phyloP scores from a whole-genome alignment of 805 yeast species.

The Metschnikowia cerradonensis region DNA sequence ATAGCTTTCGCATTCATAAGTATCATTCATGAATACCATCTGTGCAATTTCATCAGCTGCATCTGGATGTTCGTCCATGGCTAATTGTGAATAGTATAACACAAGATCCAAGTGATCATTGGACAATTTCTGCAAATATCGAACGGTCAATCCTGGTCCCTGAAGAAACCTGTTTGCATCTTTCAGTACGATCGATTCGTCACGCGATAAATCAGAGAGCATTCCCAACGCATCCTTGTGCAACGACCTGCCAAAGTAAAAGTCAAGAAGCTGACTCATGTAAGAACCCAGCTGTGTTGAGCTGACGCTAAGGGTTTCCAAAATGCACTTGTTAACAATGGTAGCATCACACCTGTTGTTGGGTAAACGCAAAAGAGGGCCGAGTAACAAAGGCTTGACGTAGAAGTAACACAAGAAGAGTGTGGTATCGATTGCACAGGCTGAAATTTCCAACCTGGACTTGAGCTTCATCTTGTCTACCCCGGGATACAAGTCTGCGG shows the following conservation, averaged over 20 bases:
- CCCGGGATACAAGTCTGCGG: constrained; percentile 39
- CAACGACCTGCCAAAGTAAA: constrained; percentile 56
- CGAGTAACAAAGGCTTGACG: constrained; percentile 69
- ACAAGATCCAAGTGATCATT: constrained; percentile 49
- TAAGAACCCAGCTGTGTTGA: constrained; percentile 29
- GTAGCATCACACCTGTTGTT: constrained; percentile 68
- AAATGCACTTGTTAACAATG: constrained; percentile 54
- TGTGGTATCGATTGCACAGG: constrained; percentile 66
- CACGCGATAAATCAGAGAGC: constrained; percentile 34
- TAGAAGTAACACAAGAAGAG: constrained; percentile 70
- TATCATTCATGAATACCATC: constrained; percentile 61
- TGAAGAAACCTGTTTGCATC: constrained; percentile 24
- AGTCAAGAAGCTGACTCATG: constrained; percentile 71
- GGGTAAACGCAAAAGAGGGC: constrained; percentile 72
- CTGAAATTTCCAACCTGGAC: constrained; percentile 26
- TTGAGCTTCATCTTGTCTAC: constrained; percentile 19
- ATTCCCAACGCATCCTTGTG: constrained; percentile 68
- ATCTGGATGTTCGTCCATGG: constrained; percentile 31
- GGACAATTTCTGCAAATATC: constrained; percentile 55
- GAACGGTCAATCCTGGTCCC: constrained; percentile 45
- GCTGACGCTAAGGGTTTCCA: constrained; percentile 29
- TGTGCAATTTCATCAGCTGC: constrained; percentile 23
- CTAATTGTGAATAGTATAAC: constrained; percentile 53
- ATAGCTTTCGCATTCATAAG: constrained; percentile 55
- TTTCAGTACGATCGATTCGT: constrained; percentile 10